phyloP scores from a whole-genome alignment of 768 basidiomycete genomes.

The Pholiota molesta region DNA sequence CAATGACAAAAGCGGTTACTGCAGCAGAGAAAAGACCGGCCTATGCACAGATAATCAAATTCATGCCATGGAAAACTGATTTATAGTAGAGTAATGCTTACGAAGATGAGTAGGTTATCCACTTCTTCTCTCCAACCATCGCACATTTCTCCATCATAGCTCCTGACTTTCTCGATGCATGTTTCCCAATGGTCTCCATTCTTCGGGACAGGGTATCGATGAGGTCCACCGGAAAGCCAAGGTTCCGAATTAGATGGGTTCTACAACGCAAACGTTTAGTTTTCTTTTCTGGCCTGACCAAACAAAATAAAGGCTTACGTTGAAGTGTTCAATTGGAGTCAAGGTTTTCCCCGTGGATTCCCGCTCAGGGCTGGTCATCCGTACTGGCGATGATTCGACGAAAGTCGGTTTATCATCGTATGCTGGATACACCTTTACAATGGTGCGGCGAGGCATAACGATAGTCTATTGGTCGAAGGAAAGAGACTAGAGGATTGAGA shows the following conservation, averaged over 20 bases:
- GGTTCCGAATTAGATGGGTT: constrained; percentile 6
- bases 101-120: constrained; percentile 35
- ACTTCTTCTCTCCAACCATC: constrained; percentile 34
- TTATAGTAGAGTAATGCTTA: constrained; percentile 16
- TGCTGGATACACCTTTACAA: constrained; percentile 11
- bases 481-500: background rate
- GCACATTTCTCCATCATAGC: constrained; percentile 32
- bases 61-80: background rate
- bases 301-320: background rate
- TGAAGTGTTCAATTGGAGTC: background rate
- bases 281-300: background rate
- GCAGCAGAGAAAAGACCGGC: constrained; percentile 45
- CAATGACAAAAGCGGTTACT: constrained; percentile 39
- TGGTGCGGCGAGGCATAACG: constrained; percentile 12
- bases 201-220: constrained; percentile 19
- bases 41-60: constrained; percentile 19
- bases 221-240: constrained; percentile 24
- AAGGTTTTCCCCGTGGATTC: background rate
- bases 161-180: constrained; percentile 23
- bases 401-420: constrained; percentile 12
- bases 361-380: background rate
- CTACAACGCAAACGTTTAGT: background rate
- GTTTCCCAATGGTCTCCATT: constrained; percentile 29
- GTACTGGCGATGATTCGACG: constrained; percentile 10
- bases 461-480: background rate